phyloP scores from a whole-genome alignment of 371 early-diverging fungal species.

The Syncephalastrum sp. region DNA sequence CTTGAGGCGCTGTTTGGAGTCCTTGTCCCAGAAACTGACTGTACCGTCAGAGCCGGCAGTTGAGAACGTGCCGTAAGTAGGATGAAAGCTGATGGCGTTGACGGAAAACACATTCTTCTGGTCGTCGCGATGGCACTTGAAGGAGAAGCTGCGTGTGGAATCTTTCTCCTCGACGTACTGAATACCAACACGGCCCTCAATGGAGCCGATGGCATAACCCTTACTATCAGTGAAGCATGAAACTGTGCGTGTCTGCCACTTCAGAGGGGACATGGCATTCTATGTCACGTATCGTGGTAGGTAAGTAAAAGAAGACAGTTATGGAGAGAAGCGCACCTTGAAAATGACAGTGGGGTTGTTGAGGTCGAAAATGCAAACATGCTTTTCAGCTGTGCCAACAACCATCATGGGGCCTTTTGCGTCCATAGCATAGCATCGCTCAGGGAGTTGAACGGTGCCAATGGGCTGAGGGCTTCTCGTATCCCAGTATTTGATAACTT shows the following conservation, averaged over 20 bases:
- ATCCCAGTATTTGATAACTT: slow-evolving; percentile 96
- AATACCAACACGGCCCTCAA: slow-evolving; percentile 91
- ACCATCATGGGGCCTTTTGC: slow-evolving; percentile 45
- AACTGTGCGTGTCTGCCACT: slow-evolving; percentile 82
- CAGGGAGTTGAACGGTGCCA: slow-evolving; percentile 73
- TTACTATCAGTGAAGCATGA: slow-evolving; percentile 76
- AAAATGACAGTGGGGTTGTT: slow-evolving; percentile 74
- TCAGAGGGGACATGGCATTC: slow-evolving; percentile 51
- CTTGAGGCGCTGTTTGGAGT: slow-evolving; percentile 78
- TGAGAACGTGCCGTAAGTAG: slow-evolving; percentile 84
- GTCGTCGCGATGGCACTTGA: slow-evolving; percentile 91
- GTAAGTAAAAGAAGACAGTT: no score
- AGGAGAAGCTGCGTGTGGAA: slow-evolving; percentile 75
- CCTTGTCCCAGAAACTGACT: slow-evolving; percentile 90
- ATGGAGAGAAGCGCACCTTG: slow-evolving; percentile 44
- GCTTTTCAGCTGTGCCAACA: slow-evolving; percentile 57
- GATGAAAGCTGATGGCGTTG: slow-evolving; percentile 86
- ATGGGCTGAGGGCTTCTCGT: slow-evolving; percentile 73
- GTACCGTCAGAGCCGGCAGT: slow-evolving; percentile 93
- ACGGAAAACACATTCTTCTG: slow-evolving; percentile 73
- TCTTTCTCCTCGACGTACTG: slow-evolving; percentile 86
- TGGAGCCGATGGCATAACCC: slow-evolving; percentile 87
- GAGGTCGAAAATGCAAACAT: slow-evolving; percentile 77
- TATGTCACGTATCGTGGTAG: not conserved
- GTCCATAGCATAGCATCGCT: slow-evolving; percentile 92